phyloP scores from a whole-genome alignment of 1,284 basidiomycete species.

The Tranzscheliella williamsii region DNA sequence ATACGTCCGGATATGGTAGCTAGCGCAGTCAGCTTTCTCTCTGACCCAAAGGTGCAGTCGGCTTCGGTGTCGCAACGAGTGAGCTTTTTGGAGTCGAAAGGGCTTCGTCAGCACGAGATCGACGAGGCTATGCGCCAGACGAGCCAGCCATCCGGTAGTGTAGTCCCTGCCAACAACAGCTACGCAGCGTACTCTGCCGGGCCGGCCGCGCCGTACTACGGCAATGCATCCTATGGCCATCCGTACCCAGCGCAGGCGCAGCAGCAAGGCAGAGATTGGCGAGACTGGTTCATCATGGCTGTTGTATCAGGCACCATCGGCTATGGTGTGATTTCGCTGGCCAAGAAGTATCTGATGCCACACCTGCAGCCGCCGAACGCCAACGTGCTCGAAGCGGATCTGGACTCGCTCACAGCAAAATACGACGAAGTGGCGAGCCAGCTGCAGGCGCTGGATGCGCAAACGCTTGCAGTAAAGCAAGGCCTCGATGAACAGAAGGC shows the following conservation, averaged over 20 bases:
- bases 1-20: conserved; percentile 54
- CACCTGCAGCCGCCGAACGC: conserved; percentile 86
- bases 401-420: conserved; percentile 80
- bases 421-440: conserved; percentile 84
- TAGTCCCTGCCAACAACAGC: conserved; percentile 9
- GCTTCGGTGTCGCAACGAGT: conserved; percentile 82
- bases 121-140: conserved; percentile 75
- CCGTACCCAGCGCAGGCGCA: conserved; percentile 13
- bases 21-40: conserved; percentile 55
- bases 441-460: conserved; percentile 75
- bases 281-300: conserved; percentile 72
- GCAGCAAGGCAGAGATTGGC: conserved; percentile 53
- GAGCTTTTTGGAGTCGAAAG: conserved; percentile 92
- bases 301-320: conserved; percentile 85
- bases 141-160: conserved; percentile 13
- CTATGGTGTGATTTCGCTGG: conserved; percentile 84
- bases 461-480: conserved; percentile 73
- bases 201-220: conserved; percentile 28
- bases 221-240: conserved; percentile 16
- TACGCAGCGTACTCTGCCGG: conserved; percentile 24
- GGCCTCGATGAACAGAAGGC: conserved; percentile 82
- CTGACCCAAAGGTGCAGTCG: conserved; percentile 66
- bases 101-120: conserved; percentile 80
- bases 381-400: conserved; percentile 86
- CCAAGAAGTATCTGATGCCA: conserved; percentile 89